Conservation (phyloP, 2,329 filamentous ascomycete species). For the Alternaria viburni region DNA sequence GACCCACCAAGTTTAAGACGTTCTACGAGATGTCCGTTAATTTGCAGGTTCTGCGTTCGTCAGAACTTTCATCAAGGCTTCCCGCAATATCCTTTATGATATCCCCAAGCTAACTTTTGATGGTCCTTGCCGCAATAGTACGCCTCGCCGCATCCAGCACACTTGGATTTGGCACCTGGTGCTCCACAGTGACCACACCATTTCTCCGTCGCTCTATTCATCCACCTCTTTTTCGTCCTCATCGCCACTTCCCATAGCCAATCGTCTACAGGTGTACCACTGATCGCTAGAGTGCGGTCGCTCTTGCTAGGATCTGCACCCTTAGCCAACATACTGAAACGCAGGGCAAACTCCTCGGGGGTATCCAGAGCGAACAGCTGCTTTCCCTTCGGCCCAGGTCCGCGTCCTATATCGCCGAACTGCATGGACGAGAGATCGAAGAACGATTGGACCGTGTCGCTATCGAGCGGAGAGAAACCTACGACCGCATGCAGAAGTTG, state of each 20-base stretch:
- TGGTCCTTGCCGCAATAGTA: constrained; percentile 1
- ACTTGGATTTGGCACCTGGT: not conserved
- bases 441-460: not conserved
- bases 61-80: not conserved
- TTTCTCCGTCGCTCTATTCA: not conserved
- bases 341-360: not conserved
- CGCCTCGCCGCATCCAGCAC: not conserved
- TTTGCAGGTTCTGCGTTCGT: not conserved
- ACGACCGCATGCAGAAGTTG: not conserved
- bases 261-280: not conserved
- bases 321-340: not conserved
- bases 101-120: not conserved
- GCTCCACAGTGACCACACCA: constrained; percentile 6
- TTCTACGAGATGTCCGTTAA: not conserved
- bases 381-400: constrained; percentile 1
- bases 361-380: constrained; percentile 2
- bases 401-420: constrained; percentile 3
- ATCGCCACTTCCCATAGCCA: constrained; percentile 2
- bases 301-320: not conserved
- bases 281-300: not conserved
- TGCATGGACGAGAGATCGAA: constrained; percentile 6
- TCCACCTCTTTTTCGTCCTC: not conserved
- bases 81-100: constrained; percentile 1
- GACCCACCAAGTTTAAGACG: not conserved
- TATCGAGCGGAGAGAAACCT: not conserved